Base-by-base conservation (phyloP, 2,329 filamentous ascomycete species). In the Botrytis tulipae region DNA sequence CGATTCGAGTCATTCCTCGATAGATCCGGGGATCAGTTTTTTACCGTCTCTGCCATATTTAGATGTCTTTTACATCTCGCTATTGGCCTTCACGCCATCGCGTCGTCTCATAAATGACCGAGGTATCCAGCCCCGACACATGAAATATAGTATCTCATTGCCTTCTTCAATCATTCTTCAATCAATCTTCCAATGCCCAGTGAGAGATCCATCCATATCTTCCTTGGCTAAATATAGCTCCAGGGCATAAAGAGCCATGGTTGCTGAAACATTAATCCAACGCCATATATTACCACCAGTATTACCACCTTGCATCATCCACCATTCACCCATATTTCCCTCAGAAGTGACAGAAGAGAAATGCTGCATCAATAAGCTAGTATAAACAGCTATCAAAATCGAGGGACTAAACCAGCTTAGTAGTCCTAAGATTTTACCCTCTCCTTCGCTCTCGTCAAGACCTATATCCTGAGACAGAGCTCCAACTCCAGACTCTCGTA, bases 371-470 rank as follows among this genome's bases (percentile, higher is more conserved):
- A 99, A 84, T 69, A 99, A 84, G 82, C 95, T 98, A 3, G 96
- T 99, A 83, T 99, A 99, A 44, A 98, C 95, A 6, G 96, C 93
- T 75, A 99, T 95, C 72, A 99, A 87, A 73, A 98, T 97, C 37
- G 93, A 97, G 0, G 96, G 95, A 29, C 93, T 96, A 83, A 98
- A 98, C 90, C 95, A 98, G 78, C 92, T 96, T 59, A 98, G 85
- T 76, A 98, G 89, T 1, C 92, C 93, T 25, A 98, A 84, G 9
- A 97, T 85, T 77, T 91, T 92, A 78, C 91, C 93, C 35, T 94
- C 93, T 12, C 91, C 91, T 78, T 97, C 94, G 20, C 90, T 89
- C 76, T 98, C 95, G 74, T 97, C 94, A 59, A 97, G 87, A 54
- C 90, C 91, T 2, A 93, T 93, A 80, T 97, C 94, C 76, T 97